Conservation (phyloP, 2,329 filamentous ascomycete species). For the Ophiocordyceps unilateralis region DNA sequence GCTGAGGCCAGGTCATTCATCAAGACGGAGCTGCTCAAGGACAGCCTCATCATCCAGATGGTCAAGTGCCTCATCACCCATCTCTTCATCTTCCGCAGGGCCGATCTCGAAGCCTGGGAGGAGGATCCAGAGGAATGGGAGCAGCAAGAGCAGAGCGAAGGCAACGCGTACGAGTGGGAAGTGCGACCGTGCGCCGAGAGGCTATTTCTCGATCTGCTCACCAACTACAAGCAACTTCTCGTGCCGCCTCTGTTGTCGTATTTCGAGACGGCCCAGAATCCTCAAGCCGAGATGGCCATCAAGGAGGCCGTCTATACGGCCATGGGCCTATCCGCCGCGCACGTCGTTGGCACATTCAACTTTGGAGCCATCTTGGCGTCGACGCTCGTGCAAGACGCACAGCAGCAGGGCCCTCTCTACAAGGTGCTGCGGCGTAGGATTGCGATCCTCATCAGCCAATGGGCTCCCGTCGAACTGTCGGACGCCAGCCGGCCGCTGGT, state of each 20-base stretch:
- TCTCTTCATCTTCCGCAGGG: slow-evolving; percentile 73
- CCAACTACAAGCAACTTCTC: slow-evolving; percentile 72
- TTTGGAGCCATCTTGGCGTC: slow-evolving; percentile 66
- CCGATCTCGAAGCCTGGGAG: slow-evolving; percentile 82
- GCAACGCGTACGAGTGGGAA: slow-evolving; percentile 81
- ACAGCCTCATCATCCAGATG: slow-evolving; percentile 61
- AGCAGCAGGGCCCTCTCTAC: slow-evolving; percentile 42
- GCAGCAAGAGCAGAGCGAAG: slow-evolving; percentile 67
- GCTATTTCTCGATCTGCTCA: slow-evolving; percentile 78
- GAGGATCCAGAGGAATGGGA: slow-evolving; percentile 95
- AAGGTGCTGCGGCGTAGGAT: slow-evolving; percentile 77
- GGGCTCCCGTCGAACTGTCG: slow-evolving; percentile 65
- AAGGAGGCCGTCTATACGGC: slow-evolving; percentile 94
- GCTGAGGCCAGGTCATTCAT: slow-evolving; percentile 50
- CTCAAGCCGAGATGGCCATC: slow-evolving; percentile 50
- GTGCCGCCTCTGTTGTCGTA: slow-evolving; percentile 66
- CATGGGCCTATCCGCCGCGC: slow-evolving; percentile 68
- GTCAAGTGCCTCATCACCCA: slow-evolving; percentile 73
- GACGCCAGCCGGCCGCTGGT: slow-evolving; percentile 52
- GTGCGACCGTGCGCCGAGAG: slow-evolving; percentile 87
- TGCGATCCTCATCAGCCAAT: slow-evolving; percentile 76
- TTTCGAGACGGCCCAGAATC: slow-evolving; percentile 60
- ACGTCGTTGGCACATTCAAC: slow-evolving; percentile 57
- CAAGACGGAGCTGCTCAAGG: slow-evolving; percentile 56
- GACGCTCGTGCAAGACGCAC: slow-evolving; percentile 63